phyloP scores from a whole-genome alignment of 495 filamentous ascomycete genomes.

The Pyronema domesticum region DNA sequence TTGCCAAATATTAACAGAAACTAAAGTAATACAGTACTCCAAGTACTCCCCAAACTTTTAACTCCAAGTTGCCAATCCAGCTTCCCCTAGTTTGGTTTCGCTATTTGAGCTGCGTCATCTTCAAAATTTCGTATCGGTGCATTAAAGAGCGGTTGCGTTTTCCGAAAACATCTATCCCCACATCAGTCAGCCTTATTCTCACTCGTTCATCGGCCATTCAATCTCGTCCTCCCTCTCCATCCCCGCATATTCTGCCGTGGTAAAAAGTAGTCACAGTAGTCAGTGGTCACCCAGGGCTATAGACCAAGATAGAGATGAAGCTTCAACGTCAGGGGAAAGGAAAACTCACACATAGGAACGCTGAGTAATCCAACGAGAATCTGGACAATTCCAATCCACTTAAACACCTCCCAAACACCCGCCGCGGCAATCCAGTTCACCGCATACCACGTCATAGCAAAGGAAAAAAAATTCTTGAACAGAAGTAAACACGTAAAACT shows the following conservation, averaged over 20 bases:
- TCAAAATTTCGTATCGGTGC: constrained; percentile 51
- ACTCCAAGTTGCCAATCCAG: no score
- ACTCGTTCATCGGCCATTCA: no score
- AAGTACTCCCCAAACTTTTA: no score
- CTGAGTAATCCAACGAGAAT: constrained; percentile 26
- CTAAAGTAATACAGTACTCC: no score
- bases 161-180: constrained; percentile 50
- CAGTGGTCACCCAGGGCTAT: not conserved
- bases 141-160: constrained; percentile 61
- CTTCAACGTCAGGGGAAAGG: not conserved
- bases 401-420: constrained; percentile 47
- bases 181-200: not conserved
- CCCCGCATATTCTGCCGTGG: no score
- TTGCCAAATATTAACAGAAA: no score
- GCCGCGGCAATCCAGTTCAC: constrained; percentile 56
- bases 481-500: constrained; percentile 78
- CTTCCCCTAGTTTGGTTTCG: no score
- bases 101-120: constrained; percentile 25
- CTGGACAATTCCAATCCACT: constrained; percentile 56
- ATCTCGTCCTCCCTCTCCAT: no score
- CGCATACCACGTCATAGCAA: constrained; percentile 63
- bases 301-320: not conserved
- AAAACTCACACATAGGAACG: constrained; percentile 19
- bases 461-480: constrained; percentile 88
- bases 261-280: no score